Evolutionary conservation across 2,329 filamentous ascomycete genomes (phyloP).

Genomic region (Fusarium lyarnte): DNA sequence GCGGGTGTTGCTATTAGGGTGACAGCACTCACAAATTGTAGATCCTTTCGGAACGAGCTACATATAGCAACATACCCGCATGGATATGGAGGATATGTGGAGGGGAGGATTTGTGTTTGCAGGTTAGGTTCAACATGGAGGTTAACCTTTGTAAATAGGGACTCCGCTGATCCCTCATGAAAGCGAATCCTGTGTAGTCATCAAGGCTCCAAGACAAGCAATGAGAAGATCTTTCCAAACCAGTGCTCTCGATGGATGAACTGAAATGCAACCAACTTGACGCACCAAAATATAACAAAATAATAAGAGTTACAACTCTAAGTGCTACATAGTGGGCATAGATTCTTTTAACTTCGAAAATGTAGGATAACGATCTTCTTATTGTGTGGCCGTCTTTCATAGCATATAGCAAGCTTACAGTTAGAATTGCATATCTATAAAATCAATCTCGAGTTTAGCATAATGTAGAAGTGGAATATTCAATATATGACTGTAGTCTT

Average conservation of each 20-base stretch:
- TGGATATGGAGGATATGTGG: background rate
- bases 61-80: conserved; percentile 38
- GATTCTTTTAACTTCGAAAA: background rate
- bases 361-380: background rate
- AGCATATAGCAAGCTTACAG: background rate
- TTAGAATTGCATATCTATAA: background rate
- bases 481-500: background rate
- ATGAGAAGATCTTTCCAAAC: conserved; percentile 28
- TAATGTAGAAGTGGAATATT: background rate
- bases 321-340: background rate
- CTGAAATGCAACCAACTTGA: background rate
- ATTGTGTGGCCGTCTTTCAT: background rate
- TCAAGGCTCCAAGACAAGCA: conserved; percentile 19
- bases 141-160: conserved; percentile 1
- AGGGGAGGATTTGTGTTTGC: background rate
- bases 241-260: background rate
- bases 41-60: conserved; percentile 44
- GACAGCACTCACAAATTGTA: conserved; percentile 46
- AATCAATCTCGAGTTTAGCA: background rate
- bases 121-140: background rate
- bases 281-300: background rate
- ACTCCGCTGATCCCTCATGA: background rate
- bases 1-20: conserved; percentile 47
- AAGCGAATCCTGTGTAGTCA: conserved; percentile 23
- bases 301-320: background rate